Evolutionary conservation across 257 asterid species (phyloP).

Genomic region (Penstemon barbatus): DNA sequence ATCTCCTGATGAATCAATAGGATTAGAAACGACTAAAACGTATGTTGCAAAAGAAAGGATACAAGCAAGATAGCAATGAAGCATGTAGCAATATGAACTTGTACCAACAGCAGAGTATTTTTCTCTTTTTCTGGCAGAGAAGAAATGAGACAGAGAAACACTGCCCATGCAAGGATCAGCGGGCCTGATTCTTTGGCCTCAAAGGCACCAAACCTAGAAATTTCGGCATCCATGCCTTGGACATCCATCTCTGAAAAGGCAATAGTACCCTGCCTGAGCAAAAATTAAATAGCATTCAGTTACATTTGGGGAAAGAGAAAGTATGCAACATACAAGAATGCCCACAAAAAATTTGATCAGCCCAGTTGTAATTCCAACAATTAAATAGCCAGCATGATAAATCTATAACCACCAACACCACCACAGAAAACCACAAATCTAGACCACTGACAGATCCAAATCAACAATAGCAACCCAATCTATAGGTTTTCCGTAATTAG

Average conservation of each 20-base stretch:
- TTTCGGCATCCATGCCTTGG: slow-evolving; percentile 64
- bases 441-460: not conserved
- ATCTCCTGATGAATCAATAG: slow-evolving; percentile 63
- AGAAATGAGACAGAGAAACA: slow-evolving; percentile 80
- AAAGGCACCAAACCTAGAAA: slow-evolving; percentile 56
- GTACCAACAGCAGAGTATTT: slow-evolving; percentile 63
- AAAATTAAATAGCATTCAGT: slow-evolving; percentile 27
- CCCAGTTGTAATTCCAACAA: not conserved
- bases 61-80: slow-evolving; percentile 19
- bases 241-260: slow-evolving; percentile 75
- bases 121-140: slow-evolving; percentile 83
- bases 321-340: slow-evolving; percentile 5
- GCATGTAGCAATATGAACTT: slow-evolving; percentile 25
- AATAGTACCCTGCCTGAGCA: slow-evolving; percentile 74
- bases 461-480: not conserved
- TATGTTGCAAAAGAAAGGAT: slow-evolving; percentile 7
- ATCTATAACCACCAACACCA: slow-evolving; percentile 17
- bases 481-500: not conserved
- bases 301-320: slow-evolving; percentile 24
- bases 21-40: slow-evolving; percentile 18
- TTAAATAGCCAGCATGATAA: not conserved
- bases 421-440: not conserved
- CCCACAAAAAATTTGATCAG: not conserved
- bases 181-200: slow-evolving; percentile 85
- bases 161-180: slow-evolving; percentile 91